Conservation (phyloP, 2,329 filamentous ascomycete genomes). For the Penicillium sp. region DNA sequence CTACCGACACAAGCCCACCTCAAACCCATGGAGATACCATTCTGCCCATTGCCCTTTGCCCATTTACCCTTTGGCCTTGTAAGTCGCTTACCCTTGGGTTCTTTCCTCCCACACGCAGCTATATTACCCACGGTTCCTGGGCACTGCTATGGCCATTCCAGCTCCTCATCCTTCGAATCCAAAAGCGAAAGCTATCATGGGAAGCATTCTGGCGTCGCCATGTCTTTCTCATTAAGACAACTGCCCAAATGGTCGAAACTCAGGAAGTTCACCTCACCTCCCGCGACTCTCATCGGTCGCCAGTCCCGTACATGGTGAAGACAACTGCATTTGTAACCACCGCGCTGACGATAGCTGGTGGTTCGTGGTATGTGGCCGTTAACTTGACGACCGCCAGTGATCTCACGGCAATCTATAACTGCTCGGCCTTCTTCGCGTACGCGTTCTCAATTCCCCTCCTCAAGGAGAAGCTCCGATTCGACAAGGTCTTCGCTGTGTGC, state of each 20-base stretch:
- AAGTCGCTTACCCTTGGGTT: slow-evolving; percentile 18
- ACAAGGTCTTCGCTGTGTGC: slow-evolving; percentile 83
- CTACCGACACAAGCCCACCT: slow-evolving; percentile 1
- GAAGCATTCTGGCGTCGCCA: slow-evolving; percentile 80
- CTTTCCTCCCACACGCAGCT: slow-evolving; percentile 44
- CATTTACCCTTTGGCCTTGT: slow-evolving; percentile 3
- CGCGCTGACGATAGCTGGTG: slow-evolving; percentile 83
- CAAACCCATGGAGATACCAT: background rate
- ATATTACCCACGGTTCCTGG: slow-evolving; percentile 96
- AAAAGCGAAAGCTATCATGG: slow-evolving; percentile 80
- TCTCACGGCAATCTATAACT: slow-evolving; percentile 98
- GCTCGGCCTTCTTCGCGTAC: slow-evolving; percentile 97
- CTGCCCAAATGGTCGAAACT: slow-evolving; percentile 82
- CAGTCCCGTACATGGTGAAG: slow-evolving; percentile 72
- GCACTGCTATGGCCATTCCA: slow-evolving; percentile 83
- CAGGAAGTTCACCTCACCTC: slow-evolving; percentile 67
- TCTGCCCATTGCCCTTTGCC: background rate
- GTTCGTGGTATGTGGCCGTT: slow-evolving; percentile 95
- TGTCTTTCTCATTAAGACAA: slow-evolving; percentile 63
- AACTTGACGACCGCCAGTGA: slow-evolving; percentile 91
- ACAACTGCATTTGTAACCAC: slow-evolving; percentile 82
- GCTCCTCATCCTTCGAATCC: slow-evolving; percentile 75
- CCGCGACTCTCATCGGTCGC: slow-evolving; percentile 46
- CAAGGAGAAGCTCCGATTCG: slow-evolving; percentile 77
- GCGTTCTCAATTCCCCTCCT: slow-evolving; percentile 91